phyloP scores from a whole-genome alignment of 169 alveolate species.

The Plasmodium cynomolgi region DNA sequence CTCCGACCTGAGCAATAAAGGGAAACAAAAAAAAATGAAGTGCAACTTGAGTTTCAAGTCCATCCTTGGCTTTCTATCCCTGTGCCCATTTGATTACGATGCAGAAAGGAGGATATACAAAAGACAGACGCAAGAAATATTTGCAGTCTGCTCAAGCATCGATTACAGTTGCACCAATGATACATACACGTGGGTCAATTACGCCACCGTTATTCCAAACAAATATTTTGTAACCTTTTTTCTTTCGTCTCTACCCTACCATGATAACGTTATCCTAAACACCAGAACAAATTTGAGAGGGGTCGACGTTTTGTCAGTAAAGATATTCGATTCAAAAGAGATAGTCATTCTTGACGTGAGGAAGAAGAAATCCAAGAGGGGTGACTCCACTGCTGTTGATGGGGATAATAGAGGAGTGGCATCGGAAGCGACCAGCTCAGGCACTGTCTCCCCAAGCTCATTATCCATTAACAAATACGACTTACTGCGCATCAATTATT shows the following conservation, averaged over 20 bases:
- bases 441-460: neutral
- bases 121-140: conserved; percentile 15
- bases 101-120: neutral
- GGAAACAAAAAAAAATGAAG: conserved; percentile 28
- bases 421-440: neutral
- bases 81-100: conserved; percentile 41
- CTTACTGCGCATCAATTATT: conserved; percentile 19
- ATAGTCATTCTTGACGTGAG: neutral
- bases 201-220: conserved; percentile 33
- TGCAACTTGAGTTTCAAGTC: conserved; percentile 41
- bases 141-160: conserved; percentile 59
- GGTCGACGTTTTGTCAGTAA: conserved; percentile 17
- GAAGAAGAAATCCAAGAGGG: neutral
- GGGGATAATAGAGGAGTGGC: neutral
- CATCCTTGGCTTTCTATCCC: conserved; percentile 42
- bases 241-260: conserved; percentile 22
- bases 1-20: neutral
- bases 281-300: conserved; percentile 26
- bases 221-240: conserved; percentile 16
- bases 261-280: conserved; percentile 36
- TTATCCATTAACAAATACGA: conserved; percentile 1
- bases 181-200: conserved; percentile 50
- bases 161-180: conserved; percentile 39
- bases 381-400: neutral
- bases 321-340: conserved; percentile 55